These are phyloP conservation scores for Ceratocystis alfenasii DNA, from an alignment of 2,329 filamentous ascomycete genomes.

Conservation along the genomic window DNA sequence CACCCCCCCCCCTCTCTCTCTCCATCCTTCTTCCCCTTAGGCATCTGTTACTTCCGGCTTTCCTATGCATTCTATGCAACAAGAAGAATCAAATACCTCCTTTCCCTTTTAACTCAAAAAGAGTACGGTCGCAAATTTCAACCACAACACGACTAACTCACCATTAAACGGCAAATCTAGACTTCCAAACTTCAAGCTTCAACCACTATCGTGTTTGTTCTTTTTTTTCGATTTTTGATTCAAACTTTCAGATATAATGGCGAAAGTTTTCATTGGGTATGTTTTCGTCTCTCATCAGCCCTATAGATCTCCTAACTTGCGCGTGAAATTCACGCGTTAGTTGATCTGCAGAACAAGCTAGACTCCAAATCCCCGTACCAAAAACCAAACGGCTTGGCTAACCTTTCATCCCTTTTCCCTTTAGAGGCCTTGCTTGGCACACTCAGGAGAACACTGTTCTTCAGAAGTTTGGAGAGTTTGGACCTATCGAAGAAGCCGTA, in stretches of 20 bases:
- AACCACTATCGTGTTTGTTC: not conserved
- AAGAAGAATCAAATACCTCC: not conserved
- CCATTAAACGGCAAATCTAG: not conserved
- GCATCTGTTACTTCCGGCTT: not conserved
- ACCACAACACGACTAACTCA: not conserved
- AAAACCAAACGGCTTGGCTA: not conserved
- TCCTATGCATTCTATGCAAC: not conserved
- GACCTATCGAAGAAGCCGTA: constrained; percentile 88
- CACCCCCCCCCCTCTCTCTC: not conserved
- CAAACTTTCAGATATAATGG: constrained; percentile 44
- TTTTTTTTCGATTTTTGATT: not conserved
- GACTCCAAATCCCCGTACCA: not conserved
- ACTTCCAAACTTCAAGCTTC: not conserved
- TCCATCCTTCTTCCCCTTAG: constrained; percentile 9
- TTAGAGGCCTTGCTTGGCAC: constrained; percentile 93
- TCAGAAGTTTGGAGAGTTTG: constrained; percentile 86
- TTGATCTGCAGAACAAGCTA: not conserved
- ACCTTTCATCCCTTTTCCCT: not conserved
- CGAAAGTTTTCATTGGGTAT: constrained; percentile 92
- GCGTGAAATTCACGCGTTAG: constrained; percentile 8
- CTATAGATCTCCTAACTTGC: not conserved
- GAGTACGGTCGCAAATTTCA: not conserved
- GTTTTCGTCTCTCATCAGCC: constrained; percentile 28
- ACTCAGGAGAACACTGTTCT: constrained; percentile 81
- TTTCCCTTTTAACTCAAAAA: not conserved